These are phyloP conservation scores for sunflower (Helianthus annuus) DNA, from an alignment of 129 eudicot species.

Conservation along the genomic window DNA sequence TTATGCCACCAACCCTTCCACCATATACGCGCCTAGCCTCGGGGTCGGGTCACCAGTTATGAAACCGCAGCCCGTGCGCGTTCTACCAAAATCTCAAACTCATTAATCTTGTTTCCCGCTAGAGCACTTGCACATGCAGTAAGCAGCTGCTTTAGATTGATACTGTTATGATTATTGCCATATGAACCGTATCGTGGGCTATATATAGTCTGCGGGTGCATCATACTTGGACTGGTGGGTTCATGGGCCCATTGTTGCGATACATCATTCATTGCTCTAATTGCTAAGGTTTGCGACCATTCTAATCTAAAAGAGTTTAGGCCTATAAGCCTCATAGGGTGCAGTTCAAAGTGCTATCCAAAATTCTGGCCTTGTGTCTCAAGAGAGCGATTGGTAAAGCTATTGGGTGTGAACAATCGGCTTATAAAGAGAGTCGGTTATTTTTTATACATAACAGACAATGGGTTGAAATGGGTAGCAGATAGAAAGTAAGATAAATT, in stretches of 20 bases:
- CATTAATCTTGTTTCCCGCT: constrained; percentile 47
- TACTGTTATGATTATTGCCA: background rate
- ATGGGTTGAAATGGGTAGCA: too few species aligned
- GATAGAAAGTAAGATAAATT: too few species aligned
- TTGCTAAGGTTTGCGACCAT: too few species aligned
- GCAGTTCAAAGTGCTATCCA: too few species aligned
- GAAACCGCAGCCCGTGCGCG: constrained; percentile 58
- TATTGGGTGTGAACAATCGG: too few species aligned
- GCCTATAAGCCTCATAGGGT: too few species aligned
- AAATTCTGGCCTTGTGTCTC: too few species aligned
- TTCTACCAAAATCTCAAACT: constrained; percentile 56
- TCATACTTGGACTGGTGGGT: background rate
- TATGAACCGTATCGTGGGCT: constrained; percentile 27
- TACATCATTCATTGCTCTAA: too few species aligned
- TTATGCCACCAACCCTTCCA: constrained; percentile 77
- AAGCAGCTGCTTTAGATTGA: constrained; percentile 45
- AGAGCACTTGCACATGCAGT: constrained; percentile 81
- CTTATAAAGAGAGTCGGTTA: too few species aligned
- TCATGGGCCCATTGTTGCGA: constrained; percentile 40
- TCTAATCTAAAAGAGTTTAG: too few species aligned
- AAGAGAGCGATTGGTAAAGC: too few species aligned
- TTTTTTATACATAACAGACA: too few species aligned
- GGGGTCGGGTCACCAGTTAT: constrained; percentile 81
- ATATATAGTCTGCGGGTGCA: constrained; percentile 39
- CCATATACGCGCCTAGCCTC: constrained; percentile 94